These are phyloP conservation scores for Ascochyta clinopodiicola DNA, from an alignment of 2,329 filamentous ascomycete species.

Conservation along the genomic window DNA sequence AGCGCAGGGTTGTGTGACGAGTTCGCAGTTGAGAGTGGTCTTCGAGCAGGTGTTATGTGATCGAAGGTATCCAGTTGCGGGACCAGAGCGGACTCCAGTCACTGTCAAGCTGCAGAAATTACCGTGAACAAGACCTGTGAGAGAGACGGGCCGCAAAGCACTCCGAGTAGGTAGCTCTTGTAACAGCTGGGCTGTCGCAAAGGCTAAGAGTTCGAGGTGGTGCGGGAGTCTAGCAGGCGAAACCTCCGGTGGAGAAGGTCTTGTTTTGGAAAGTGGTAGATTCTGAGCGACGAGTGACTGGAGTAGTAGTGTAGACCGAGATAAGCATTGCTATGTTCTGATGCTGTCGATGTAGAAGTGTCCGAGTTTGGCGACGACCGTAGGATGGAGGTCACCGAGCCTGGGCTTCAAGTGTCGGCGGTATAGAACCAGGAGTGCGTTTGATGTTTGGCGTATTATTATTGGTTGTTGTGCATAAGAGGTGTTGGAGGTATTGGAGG, in stretches of 20 bases:
- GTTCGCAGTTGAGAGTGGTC: slow-evolving; percentile 36
- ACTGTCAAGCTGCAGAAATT: slow-evolving; percentile 53
- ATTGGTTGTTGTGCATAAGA: slow-evolving; percentile 30
- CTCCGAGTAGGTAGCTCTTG: slow-evolving; percentile 46
- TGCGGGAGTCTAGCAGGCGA: slow-evolving; percentile 48
- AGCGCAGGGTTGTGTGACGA: slow-evolving; percentile 38
- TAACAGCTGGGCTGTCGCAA: slow-evolving; percentile 45
- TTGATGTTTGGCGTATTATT: slow-evolving; percentile 35
- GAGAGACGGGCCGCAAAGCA: slow-evolving; percentile 47
- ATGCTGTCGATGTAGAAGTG: slow-evolving; percentile 35
- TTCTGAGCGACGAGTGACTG: slow-evolving; percentile 54
- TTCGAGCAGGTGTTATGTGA: slow-evolving; percentile 42
- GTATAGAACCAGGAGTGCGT: slow-evolving; percentile 12
- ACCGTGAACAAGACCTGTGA: slow-evolving; percentile 49
- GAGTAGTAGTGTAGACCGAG: slow-evolving; percentile 42
- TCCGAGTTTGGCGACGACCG: slow-evolving; percentile 38
- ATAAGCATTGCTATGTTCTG: slow-evolving; percentile 46
- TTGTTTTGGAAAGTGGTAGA: slow-evolving; percentile 49
- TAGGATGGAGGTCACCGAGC: slow-evolving; percentile 33
- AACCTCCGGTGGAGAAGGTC: slow-evolving; percentile 47
- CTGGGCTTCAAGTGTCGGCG: slow-evolving; percentile 34
- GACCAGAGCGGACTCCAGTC: slow-evolving; percentile 49
- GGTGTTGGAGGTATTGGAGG: slow-evolving; percentile 25
- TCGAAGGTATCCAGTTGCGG: slow-evolving; percentile 43
- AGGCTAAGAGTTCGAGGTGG: slow-evolving; percentile 44